Percentiles rank a stretch among this genome's conserved stretches.
phyloP scores from a whole-genome alignment of 2,329 filamentous ascomycete species.

The Nemania serpens region DNA sequence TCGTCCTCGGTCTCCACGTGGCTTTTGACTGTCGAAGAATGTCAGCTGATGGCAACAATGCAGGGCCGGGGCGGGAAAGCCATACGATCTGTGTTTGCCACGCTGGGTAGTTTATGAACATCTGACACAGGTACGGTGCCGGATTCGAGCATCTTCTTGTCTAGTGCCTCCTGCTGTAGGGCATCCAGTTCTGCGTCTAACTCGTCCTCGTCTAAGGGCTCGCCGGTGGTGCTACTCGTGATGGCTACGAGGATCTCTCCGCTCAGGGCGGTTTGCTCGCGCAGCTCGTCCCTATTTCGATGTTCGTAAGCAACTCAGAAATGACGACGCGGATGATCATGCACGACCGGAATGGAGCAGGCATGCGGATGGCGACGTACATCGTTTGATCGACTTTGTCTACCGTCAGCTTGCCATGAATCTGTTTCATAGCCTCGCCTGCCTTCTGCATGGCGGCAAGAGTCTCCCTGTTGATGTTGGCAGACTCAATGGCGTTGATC shows the following conservation, averaged over 20 bases:
- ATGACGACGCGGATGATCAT: background rate
- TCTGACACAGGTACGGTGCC: slow-evolving; percentile 83
- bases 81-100: slow-evolving; percentile 77
- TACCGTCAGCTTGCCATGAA: slow-evolving; percentile 87
- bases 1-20: slow-evolving; percentile 74
- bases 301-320: slow-evolving; percentile 16
- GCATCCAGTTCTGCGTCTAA: slow-evolving; percentile 83
- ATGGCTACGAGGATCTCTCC: slow-evolving; percentile 91
- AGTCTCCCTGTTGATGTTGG: slow-evolving; percentile 98
- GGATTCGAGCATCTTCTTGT: slow-evolving; percentile 91
- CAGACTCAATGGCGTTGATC: slow-evolving; percentile 95
- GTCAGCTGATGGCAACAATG: slow-evolving; percentile 22
- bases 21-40: slow-evolving; percentile 51
- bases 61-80: slow-evolving; percentile 30
- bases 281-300: slow-evolving; percentile 75
- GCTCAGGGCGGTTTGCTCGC: slow-evolving; percentile 90
- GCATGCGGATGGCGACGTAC: slow-evolving; percentile 58
- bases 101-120: slow-evolving; percentile 75
- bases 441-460: slow-evolving; percentile 92
- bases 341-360: background rate
- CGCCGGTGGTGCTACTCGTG: slow-evolving; percentile 69
- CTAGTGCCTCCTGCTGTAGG: slow-evolving; percentile 89
- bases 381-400: slow-evolving; percentile 96
- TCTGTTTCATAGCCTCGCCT: slow-evolving; percentile 86
- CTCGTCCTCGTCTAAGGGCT: slow-evolving; percentile 81